Evolutionary conservation across 768 basidiomycete species (phyloP).

Genomic region (Panus rudis): DNA sequence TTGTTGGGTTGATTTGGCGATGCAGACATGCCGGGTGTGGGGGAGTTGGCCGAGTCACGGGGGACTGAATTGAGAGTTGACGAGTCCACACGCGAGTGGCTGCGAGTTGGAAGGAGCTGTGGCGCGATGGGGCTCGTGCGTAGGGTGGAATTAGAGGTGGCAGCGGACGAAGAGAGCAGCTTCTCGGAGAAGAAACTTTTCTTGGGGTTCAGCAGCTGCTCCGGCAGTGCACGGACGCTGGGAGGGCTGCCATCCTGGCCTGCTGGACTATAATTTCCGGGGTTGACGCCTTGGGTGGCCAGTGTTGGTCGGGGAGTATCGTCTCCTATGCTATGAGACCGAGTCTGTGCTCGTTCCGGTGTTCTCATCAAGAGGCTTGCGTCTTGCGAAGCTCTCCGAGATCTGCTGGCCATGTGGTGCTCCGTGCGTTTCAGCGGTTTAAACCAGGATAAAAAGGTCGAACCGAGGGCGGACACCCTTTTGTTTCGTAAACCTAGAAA

Average conservation of each 20-base stretch:
- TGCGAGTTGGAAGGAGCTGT: slow-evolving; percentile 16
- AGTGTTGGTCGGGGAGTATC: slow-evolving; percentile 8
- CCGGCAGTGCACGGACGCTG: too few species aligned
- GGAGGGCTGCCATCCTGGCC: slow-evolving; percentile 1
- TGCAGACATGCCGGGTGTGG: slow-evolving; percentile 17
- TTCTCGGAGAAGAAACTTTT: slow-evolving; percentile 15
- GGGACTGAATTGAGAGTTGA: slow-evolving; percentile 13
- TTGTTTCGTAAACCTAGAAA: too few species aligned
- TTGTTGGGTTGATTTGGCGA: slow-evolving; percentile 13
- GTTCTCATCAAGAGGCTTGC: slow-evolving; percentile 4
- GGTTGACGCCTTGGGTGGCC: slow-evolving; percentile 2
- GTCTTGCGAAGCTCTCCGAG: slow-evolving; percentile 9
- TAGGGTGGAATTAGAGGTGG: slow-evolving; percentile 6
- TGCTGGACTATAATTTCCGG: not conserved
- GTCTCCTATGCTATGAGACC: slow-evolving; percentile 11
- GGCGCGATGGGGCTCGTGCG: slow-evolving; percentile 14
- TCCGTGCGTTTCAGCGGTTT: too few species aligned
- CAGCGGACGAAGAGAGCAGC: slow-evolving; percentile 14
- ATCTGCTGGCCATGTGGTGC: slow-evolving; percentile 9
- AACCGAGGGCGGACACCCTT: too few species aligned
- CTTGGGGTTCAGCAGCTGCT: not conserved
- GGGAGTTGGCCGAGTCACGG: slow-evolving; percentile 19
- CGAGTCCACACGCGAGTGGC: slow-evolving; percentile 18
- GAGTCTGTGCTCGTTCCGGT: slow-evolving; percentile 9
- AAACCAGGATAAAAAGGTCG: too few species aligned